Evolutionary conservation across 1,284 basidiomycete genomes (phyloP).

Genomic region (Heterobasidion annosum): DNA sequence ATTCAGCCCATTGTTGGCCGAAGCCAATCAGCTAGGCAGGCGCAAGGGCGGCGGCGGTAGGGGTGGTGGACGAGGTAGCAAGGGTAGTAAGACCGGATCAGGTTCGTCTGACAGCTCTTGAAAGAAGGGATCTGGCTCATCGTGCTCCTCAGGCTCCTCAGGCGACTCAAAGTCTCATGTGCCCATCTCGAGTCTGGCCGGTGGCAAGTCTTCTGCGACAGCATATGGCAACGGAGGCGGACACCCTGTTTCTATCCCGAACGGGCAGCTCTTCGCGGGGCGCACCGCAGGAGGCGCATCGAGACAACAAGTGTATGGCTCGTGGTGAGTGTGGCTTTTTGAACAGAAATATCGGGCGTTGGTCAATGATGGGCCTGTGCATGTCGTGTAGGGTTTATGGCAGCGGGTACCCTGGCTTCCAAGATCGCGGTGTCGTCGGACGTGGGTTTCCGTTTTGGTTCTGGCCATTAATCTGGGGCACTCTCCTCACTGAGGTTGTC

Average conservation of each 20-base stretch:
- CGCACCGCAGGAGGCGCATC: conserved; percentile 13
- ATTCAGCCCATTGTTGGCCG: not conserved
- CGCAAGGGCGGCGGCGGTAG: conserved; percentile 8
- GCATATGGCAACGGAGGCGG: conserved; percentile 12
- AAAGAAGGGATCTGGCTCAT: too few species aligned
- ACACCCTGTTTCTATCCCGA: conserved; percentile 6
- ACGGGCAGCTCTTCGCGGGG: conserved; percentile 12
- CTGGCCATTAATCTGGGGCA: conserved; percentile 50
- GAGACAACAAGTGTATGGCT: conserved; percentile 11
- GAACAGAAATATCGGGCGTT: too few species aligned
- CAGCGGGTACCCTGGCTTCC: conserved; percentile 27
- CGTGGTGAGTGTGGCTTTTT: conserved; percentile 4
- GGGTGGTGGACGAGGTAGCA: not conserved
- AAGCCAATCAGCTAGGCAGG: not conserved
- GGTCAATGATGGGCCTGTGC: not conserved
- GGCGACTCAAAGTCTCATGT: not conserved
- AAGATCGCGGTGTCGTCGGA: conserved; percentile 18
- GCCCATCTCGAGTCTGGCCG: conserved; percentile 6
- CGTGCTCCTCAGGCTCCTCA: not conserved
- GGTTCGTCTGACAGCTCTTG: too few species aligned
- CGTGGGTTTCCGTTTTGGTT: conserved; percentile 33
- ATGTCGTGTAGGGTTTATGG: conserved; percentile 21
- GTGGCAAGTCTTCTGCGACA: conserved; percentile 7
- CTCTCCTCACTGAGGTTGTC: conserved; percentile 15
- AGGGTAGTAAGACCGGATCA: not conserved